Conservation (phyloP, 257 asterid species). For the Fraxinus anomala region DNA sequence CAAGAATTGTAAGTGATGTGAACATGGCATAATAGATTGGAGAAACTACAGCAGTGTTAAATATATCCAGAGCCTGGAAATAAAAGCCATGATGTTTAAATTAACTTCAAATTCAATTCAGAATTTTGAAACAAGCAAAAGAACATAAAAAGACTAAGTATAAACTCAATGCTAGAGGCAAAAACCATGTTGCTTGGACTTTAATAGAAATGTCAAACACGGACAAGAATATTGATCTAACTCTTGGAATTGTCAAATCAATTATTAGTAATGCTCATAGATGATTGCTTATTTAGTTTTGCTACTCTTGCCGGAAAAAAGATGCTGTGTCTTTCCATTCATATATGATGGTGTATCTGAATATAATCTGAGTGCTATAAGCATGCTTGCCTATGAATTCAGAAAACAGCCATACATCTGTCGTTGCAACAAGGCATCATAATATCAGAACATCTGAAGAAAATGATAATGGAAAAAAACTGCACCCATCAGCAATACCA, state of each 20-base stretch:
- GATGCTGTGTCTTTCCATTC: not conserved
- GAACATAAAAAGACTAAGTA: not conserved
- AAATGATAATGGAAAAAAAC: not conserved
- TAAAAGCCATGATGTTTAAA: conserved; percentile 13
- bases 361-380: too few relatives aligned
- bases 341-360: too few relatives aligned
- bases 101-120: conserved; percentile 1
- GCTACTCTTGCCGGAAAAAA: too few relatives aligned
- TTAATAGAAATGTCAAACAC: not conserved
- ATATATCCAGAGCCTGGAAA: conserved; percentile 73
- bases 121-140: not conserved
- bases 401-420: not conserved
- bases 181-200: not conserved
- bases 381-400: not conserved
- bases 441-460: not conserved
- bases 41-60: conserved; percentile 77
- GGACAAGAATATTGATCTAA: not conserved
- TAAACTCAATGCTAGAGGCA: not conserved
- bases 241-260: not conserved
- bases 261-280: too few relatives aligned
- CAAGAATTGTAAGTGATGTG: conserved; percentile 81
- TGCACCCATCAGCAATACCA: too few relatives aligned
- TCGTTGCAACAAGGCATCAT: not conserved
- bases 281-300: not conserved
- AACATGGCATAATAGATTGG: conserved; percentile 93